Percentiles rank a stretch among this genome's conserved stretches.
phyloP scores from a whole-genome alignment of 805 yeast genomes.

The Vanderwaltozyma verrucispora region DNA sequence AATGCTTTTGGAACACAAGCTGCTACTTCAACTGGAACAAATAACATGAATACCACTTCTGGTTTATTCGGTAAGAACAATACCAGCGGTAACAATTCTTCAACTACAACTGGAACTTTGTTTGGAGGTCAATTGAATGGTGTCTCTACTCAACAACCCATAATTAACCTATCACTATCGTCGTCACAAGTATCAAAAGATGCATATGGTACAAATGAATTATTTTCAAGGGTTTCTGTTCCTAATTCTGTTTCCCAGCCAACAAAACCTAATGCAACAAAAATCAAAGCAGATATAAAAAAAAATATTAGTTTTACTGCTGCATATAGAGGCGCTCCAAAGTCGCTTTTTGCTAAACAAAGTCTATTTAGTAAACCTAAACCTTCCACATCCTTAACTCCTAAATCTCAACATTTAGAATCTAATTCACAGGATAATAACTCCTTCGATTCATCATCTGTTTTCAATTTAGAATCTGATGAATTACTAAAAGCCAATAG shows the following conservation, averaged over 20 bases:
- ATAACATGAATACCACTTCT: slow-evolving; percentile 9
- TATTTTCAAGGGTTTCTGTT: slow-evolving; percentile 33
- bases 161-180: too few relatives aligned
- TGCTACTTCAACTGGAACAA: neutral
- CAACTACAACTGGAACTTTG: slow-evolving; percentile 30
- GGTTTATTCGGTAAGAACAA: slow-evolving; percentile 31
- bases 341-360: slow-evolving; percentile 36
- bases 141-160: too few relatives aligned
- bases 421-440: neutral
- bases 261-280: slow-evolving; percentile 38
- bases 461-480: slow-evolving; percentile 6
- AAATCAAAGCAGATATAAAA: slow-evolving; percentile 37
- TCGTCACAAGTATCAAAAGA: neutral
- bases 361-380: neutral
- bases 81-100: slow-evolving; percentile 4
- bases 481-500: slow-evolving; percentile 4
- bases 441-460: neutral
- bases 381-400: neutral
- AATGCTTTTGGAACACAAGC: neutral
- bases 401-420: neutral
- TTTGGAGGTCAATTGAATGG: slow-evolving; percentile 24
- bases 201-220: neutral
- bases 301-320: slow-evolving; percentile 50
- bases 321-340: slow-evolving; percentile 58
- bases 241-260: slow-evolving; percentile 29